These are phyloP conservation scores for Alternaria arbusti DNA, from an alignment of 2,329 filamentous ascomycete species.

Conservation along the genomic window DNA sequence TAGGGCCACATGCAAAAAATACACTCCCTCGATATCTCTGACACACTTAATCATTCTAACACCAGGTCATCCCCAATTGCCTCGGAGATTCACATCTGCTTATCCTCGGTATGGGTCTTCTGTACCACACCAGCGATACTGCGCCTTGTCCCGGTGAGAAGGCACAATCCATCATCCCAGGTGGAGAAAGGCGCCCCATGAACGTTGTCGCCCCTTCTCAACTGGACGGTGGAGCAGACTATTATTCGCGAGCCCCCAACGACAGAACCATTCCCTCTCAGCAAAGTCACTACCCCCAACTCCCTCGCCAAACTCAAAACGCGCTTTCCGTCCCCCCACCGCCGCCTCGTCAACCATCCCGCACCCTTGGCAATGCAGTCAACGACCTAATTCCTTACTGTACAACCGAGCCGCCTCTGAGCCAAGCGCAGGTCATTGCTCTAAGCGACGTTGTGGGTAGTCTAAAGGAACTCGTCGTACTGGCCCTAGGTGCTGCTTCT, in stretches of 20 bases:
- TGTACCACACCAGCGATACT: background rate
- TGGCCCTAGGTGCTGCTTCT: constrained; percentile 30
- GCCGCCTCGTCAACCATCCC: background rate
- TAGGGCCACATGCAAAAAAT: background rate
- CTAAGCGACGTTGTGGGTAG: constrained; percentile 44
- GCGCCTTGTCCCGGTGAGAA: background rate
- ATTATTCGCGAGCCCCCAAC: background rate
- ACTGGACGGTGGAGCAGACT: constrained; percentile 14
- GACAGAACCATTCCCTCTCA: background rate
- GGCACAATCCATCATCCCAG: background rate
- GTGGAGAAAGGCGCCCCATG: background rate
- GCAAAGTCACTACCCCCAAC: background rate
- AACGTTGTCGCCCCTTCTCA: background rate
- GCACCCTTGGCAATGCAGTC: constrained; percentile 12
- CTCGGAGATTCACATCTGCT: background rate
- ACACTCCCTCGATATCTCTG: background rate
- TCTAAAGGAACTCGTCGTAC: constrained; percentile 38
- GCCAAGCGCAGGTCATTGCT: constrained; percentile 32
- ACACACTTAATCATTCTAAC: background rate
- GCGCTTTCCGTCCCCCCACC: background rate
- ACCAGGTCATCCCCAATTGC: background rate
- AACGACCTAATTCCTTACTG: constrained; percentile 40
- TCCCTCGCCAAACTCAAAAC: background rate
- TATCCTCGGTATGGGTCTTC: background rate
- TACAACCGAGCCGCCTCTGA: constrained; percentile 27